phyloP scores from a whole-genome alignment of 1,284 basidiomycete species.

The Taiwanofungus camphoratus region DNA sequence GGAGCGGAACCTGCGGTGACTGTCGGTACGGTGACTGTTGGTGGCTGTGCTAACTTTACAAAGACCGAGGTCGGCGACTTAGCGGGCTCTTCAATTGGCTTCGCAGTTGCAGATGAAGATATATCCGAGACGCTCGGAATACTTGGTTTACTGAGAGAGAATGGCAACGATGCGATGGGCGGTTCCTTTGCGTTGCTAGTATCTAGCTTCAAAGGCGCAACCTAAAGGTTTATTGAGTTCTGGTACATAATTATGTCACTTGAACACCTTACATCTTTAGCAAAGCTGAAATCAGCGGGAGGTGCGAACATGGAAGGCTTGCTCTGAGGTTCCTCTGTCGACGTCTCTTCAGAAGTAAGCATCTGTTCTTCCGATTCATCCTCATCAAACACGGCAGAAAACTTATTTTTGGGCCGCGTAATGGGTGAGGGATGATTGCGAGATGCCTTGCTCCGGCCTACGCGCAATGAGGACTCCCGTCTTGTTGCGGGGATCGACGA shows the following conservation, averaged over 20 bases:
- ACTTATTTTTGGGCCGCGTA: constrained; percentile 39
- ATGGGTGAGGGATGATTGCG: constrained; percentile 50
- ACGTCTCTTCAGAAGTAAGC: constrained; percentile 37
- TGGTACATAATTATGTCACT: too few relatives aligned
- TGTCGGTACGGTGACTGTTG: constrained; percentile 8
- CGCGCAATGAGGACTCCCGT: constrained; percentile 52
- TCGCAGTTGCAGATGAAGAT: background rate
- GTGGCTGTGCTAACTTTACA: constrained; percentile 2
- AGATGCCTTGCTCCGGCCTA: constrained; percentile 50
- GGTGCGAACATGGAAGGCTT: constrained; percentile 53
- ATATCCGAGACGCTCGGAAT: background rate
- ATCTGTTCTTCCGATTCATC: constrained; percentile 48
- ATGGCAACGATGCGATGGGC: constrained; percentile 58
- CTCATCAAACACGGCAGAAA: constrained; percentile 63
- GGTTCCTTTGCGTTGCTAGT: constrained; percentile 49
- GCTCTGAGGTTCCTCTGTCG: constrained; percentile 31
- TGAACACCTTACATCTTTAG: constrained; percentile 57
- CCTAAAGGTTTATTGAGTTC: too few relatives aligned
- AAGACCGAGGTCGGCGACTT: background rate
- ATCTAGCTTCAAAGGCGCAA: constrained; percentile 24
- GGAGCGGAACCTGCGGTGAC: constrained; percentile 1
- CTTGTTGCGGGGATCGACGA: constrained; percentile 17
- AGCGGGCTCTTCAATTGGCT: background rate
- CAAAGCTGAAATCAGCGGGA: constrained; percentile 62
- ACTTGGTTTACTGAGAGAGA: constrained; percentile 46